Conservation (phyloP, 257 asterid genomes). For the Ocimum tenuiflorum region DNA sequence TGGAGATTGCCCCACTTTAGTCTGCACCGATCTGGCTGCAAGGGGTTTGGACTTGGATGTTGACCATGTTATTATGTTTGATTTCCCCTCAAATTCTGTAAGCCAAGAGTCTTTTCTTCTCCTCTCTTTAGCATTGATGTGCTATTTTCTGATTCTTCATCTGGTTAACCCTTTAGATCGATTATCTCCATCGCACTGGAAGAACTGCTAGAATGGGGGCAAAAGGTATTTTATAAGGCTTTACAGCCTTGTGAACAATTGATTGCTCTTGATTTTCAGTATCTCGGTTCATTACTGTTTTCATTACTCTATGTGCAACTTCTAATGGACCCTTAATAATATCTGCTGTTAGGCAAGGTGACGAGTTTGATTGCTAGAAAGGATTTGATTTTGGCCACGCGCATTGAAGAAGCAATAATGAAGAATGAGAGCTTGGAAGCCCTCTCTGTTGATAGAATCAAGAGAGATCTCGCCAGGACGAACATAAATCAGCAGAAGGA, state of each 20-base stretch:
- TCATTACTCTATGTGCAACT: not conserved
- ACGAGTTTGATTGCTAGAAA: conserved; percentile 79
- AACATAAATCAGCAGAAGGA: conserved; percentile 67
- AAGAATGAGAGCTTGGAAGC: conserved; percentile 96
- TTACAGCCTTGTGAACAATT: too few species aligned
- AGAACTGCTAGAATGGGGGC: conserved; percentile 99
- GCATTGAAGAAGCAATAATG: conserved; percentile 74
- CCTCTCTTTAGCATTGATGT: not conserved
- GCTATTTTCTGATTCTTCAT: conserved; percentile 7
- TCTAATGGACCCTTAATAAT: too few species aligned
- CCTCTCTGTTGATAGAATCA: conserved; percentile 61
- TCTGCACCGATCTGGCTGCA: conserved; percentile 97
- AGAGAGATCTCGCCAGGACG: conserved; percentile 72
- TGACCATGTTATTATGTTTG: conserved; percentile 98
- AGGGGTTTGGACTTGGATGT: conserved; percentile 98
- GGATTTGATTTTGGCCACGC: conserved; percentile 50
- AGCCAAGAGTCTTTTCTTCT: conserved; percentile 26
- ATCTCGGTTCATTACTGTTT: too few species aligned
- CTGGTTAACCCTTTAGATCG: conserved; percentile 44
- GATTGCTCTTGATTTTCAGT: too few species aligned
- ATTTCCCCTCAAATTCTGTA: conserved; percentile 88
- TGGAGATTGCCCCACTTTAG: conserved; percentile 96
- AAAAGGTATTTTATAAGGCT: conserved; percentile 61
- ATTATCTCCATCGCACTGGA: conserved; percentile 98
- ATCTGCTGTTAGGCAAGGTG: conserved; percentile 82